phyloP scores from a whole-genome alignment of 1,284 basidiomycete species.

The Malassezia dermatis region DNA sequence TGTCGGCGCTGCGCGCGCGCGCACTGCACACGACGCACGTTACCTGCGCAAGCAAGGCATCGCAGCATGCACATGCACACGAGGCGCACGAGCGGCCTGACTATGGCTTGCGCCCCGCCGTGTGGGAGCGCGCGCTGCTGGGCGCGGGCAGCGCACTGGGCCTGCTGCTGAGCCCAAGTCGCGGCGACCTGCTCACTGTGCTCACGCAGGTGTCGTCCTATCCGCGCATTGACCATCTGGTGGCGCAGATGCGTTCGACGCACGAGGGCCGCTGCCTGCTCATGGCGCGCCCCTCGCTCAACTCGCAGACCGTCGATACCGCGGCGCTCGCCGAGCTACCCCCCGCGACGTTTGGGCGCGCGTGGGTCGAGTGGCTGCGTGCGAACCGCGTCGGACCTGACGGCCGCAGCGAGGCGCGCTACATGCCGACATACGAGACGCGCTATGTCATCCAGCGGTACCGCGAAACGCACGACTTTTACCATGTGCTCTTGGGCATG shows the following conservation, averaged over 20 bases:
- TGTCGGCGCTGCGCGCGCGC: background rate
- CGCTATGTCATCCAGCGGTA: constrained; percentile 87
- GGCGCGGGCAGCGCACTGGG: constrained; percentile 75
- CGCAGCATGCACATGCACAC: background rate
- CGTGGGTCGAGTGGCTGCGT: constrained; percentile 84
- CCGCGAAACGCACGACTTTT: constrained; percentile 89
- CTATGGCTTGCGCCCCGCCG: constrained; percentile 6
- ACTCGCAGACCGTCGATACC: constrained; percentile 67
- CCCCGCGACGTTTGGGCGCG: constrained; percentile 71
- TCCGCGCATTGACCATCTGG: constrained; percentile 65
- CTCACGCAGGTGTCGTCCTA: constrained; percentile 31
- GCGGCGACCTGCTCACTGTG: constrained; percentile 53
- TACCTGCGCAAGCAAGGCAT: background rate
- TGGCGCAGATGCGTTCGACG: constrained; percentile 67
- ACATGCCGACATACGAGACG: constrained; percentile 67
- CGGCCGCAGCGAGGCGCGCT: constrained; percentile 61
- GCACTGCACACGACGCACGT: background rate
- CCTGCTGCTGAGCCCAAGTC: constrained; percentile 68
- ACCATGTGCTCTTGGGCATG: constrained; percentile 76
- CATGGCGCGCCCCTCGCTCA: constrained; percentile 71
- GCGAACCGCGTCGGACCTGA: constrained; percentile 87
- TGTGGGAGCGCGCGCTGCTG: constrained; percentile 54
- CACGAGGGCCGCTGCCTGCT: constrained; percentile 58
- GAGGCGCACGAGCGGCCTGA: constrained; percentile 11
- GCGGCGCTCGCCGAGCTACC: constrained; percentile 57